phyloP scores from a whole-genome alignment of 345 rosid species.

The Limnanthes douglasii region DNA sequence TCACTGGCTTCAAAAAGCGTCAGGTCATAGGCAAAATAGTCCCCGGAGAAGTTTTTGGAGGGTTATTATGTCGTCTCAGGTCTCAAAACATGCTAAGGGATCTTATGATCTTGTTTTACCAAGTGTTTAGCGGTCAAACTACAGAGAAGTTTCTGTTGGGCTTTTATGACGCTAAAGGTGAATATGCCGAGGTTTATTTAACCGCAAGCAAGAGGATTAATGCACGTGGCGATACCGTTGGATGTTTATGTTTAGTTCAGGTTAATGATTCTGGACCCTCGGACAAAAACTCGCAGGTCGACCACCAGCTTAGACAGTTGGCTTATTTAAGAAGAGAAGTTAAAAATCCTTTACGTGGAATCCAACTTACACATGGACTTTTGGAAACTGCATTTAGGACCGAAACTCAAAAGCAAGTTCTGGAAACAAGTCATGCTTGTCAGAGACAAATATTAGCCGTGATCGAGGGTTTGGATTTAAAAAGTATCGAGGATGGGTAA shows the following conservation, averaged over 20 bases:
- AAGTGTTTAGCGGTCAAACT: slow-evolving; percentile 44
- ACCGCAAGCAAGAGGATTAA: slow-evolving; percentile 41
- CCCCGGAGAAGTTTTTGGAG: slow-evolving; percentile 65
- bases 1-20: slow-evolving; percentile 53
- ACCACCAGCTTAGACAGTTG: slow-evolving; percentile 27
- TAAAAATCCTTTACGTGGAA: slow-evolving; percentile 67
- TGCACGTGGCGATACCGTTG: slow-evolving; percentile 31
- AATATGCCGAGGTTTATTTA: slow-evolving; percentile 38
- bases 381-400: slow-evolving; percentile 43
- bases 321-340: slow-evolving; percentile 56
- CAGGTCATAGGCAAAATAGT: slow-evolving; percentile 73
- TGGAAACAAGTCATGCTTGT: slow-evolving; percentile 63
- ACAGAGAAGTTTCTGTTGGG: slow-evolving; percentile 45
- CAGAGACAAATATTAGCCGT: slow-evolving; percentile 62
- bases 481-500: slow-evolving; percentile 51
- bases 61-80: slow-evolving; percentile 47
- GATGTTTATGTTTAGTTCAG: slow-evolving; percentile 89
- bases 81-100: slow-evolving; percentile 53
- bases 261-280: slow-evolving; percentile 14
- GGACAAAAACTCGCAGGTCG: slow-evolving; percentile 17
- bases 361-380: slow-evolving; percentile 62
- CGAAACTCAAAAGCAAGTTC: slow-evolving; percentile 56
- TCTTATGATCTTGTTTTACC: slow-evolving; percentile 50
- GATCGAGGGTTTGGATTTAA: slow-evolving; percentile 38
- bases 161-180: slow-evolving; percentile 40